Percentiles rank a stretch among this genome's conserved stretches.
phyloP scores from a whole-genome alignment of 2,329 filamentous ascomycete species.

The Colletotrichum liriopes region DNA sequence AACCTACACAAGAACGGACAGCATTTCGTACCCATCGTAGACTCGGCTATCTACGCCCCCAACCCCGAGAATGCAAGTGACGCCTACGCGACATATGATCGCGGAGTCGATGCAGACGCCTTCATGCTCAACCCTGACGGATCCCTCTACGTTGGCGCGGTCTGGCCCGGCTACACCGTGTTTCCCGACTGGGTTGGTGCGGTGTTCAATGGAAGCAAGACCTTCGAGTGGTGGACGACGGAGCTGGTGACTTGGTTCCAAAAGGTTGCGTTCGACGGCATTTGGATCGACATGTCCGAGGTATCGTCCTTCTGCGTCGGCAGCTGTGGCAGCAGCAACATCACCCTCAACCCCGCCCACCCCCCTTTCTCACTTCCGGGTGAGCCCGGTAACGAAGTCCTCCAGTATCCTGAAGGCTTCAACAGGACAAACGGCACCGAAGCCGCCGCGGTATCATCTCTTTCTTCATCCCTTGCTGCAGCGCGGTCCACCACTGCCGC shows the following conservation, averaged over 20 bases:
- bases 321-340: constrained; percentile 77
- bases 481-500: constrained; percentile 46
- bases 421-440: constrained; percentile 65
- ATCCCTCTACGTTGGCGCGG: constrained; percentile 71
- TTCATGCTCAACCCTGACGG: constrained; percentile 73
- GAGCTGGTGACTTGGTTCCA: constrained; percentile 73
- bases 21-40: constrained; percentile 83
- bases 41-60: constrained; percentile 79
- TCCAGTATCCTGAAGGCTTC: constrained; percentile 78
- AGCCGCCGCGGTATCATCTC: constrained; percentile 71
- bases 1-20: constrained; percentile 76
- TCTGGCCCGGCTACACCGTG: constrained; percentile 82
- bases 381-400: constrained; percentile 58
- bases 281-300: constrained; percentile 74
- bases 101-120: constrained; percentile 70
- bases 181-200: constrained; percentile 81
- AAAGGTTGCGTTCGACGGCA: constrained; percentile 65
- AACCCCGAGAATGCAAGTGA: constrained; percentile 75
- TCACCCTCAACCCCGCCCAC: constrained; percentile 77
- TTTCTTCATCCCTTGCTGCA: constrained; percentile 57
- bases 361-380: constrained; percentile 71
- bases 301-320: constrained; percentile 78
- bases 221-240: constrained; percentile 77
- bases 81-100: constrained; percentile 73
- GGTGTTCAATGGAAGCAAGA: constrained; percentile 72